Percentiles rank a stretch among this genome's conserved stretches.
Conservation (phyloP, 2,329 filamentous ascomycete species). For the Cytospora leucostoma region DNA sequence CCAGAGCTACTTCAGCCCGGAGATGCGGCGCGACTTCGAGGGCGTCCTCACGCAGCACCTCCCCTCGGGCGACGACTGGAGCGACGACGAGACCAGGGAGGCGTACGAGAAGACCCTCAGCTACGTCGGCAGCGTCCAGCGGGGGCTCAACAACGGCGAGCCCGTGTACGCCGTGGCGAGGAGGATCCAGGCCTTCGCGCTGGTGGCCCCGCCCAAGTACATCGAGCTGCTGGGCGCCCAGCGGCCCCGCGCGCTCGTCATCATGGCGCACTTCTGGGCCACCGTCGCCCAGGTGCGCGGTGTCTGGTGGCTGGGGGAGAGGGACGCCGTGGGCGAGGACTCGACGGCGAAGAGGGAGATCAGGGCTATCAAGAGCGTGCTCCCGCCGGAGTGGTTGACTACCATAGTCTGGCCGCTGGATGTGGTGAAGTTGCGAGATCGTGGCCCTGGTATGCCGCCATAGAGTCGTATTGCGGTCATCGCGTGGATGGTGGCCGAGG, state of each 20-base stretch:
- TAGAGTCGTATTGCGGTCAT: no score
- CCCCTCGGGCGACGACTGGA: slow-evolving; percentile 30
- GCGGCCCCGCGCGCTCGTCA: slow-evolving; percentile 33
- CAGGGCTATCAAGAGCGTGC: slow-evolving; percentile 30
- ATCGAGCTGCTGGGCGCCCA: slow-evolving; percentile 31
- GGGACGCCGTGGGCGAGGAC: slow-evolving; percentile 22
- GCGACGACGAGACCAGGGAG: slow-evolving; percentile 30
- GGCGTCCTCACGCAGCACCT: slow-evolving; percentile 30
- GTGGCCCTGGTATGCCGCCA: not conserved
- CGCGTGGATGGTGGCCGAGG: no score
- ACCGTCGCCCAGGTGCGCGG: slow-evolving; percentile 30
- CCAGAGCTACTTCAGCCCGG: slow-evolving; percentile 33
- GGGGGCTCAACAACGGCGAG: slow-evolving; percentile 34
- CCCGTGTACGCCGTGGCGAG: slow-evolving; percentile 35
- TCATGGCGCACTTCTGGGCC: slow-evolving; percentile 35
- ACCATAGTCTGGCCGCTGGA: slow-evolving; percentile 33
- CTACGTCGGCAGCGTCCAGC: slow-evolving; percentile 34
- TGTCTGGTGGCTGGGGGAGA: slow-evolving; percentile 35
- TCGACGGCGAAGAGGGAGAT: slow-evolving; percentile 34
- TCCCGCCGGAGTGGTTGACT: slow-evolving; percentile 30
- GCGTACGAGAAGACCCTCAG: slow-evolving; percentile 35
- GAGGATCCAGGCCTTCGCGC: slow-evolving; percentile 33
- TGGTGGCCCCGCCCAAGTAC: slow-evolving; percentile 32
- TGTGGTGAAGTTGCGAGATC: slow-evolving; percentile 25
- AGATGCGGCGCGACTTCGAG: slow-evolving; percentile 29